Conservation (phyloP, 2,329 filamentous ascomycete species). For the Arthrobotrys megalospora region DNA sequence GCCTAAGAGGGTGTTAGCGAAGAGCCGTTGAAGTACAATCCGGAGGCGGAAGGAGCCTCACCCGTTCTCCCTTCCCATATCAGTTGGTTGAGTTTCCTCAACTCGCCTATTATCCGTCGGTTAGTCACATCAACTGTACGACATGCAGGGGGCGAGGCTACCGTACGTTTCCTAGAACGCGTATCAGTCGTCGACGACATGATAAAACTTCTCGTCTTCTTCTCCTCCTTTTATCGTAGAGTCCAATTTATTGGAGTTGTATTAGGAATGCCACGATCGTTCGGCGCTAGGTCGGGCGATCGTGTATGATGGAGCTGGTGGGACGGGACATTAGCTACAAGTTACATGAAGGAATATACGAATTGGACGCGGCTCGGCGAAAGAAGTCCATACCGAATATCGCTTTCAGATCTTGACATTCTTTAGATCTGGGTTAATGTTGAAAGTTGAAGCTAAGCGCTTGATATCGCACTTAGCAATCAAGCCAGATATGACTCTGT, state of each 20-base stretch:
- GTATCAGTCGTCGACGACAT: slow-evolving; percentile 56
- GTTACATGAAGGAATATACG: background rate
- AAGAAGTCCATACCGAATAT: slow-evolving; percentile 31
- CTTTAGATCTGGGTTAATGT: slow-evolving; percentile 52
- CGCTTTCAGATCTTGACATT: slow-evolving; percentile 58
- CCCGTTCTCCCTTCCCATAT: slow-evolving; percentile 60
- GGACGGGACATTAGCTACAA: background rate
- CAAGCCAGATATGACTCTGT: slow-evolving; percentile 51
- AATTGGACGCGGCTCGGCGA: background rate
- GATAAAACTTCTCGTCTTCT: background rate
- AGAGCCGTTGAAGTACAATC: background rate
- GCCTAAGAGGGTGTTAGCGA: slow-evolving; percentile 52
- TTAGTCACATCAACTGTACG: slow-evolving; percentile 32
- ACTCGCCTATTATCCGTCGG: slow-evolving; percentile 42
- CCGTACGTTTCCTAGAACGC: slow-evolving; percentile 60
- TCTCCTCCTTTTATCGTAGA: slow-evolving; percentile 13
- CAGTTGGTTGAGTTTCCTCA: slow-evolving; percentile 58
- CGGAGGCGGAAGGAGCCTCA: background rate
- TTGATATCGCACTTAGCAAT: slow-evolving; percentile 51
- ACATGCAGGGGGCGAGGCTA: background rate
- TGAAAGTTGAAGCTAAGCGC: slow-evolving; percentile 59
- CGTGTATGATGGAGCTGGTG: slow-evolving; percentile 52
- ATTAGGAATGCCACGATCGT: slow-evolving; percentile 52
- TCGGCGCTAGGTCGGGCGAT: slow-evolving; percentile 60
- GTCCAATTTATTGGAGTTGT: slow-evolving; percentile 28